Evolutionary conservation across 2,329 filamentous ascomycete species (phyloP).

Genomic region (Beauveria sp.): DNA sequence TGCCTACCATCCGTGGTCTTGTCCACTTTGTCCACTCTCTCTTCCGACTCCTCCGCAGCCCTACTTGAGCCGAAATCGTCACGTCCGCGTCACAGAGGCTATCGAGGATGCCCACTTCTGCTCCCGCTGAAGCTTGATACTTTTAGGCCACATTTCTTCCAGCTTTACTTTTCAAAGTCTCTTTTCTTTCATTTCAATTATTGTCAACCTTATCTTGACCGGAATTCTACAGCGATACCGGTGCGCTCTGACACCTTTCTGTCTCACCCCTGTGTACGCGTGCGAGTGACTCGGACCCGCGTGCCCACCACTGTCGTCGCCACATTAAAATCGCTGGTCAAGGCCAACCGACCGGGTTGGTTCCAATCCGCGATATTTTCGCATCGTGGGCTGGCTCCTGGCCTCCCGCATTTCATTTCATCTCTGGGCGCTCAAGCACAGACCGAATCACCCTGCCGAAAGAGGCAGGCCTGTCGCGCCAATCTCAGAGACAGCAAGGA

Average conservation of each 20-base stretch:
- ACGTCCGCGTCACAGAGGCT: background rate
- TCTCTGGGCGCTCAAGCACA: background rate
- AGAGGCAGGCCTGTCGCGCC: background rate
- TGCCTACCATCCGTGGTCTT: background rate
- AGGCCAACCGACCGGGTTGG: background rate
- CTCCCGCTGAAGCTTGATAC: background rate
- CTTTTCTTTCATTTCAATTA: background rate
- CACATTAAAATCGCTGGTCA: background rate
- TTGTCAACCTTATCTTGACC: background rate
- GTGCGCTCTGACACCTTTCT: background rate
- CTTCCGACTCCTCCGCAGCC: background rate
- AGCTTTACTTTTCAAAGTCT: background rate
- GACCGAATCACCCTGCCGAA: background rate
- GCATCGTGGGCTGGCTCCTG: background rate
- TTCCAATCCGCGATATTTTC: background rate
- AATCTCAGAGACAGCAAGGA: background rate
- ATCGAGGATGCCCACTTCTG: background rate
- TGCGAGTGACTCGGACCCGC: background rate
- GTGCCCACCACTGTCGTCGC: constrained; percentile 2
- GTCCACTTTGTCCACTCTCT: background rate
- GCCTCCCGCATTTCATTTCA: background rate
- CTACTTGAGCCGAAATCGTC: background rate
- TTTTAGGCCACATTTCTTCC: background rate
- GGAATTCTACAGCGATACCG: background rate
- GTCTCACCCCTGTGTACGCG: background rate